These are phyloP conservation scores for Colletotrichum tanaceti DNA, from an alignment of 2,329 filamentous ascomycete species.

Conservation along the genomic window DNA sequence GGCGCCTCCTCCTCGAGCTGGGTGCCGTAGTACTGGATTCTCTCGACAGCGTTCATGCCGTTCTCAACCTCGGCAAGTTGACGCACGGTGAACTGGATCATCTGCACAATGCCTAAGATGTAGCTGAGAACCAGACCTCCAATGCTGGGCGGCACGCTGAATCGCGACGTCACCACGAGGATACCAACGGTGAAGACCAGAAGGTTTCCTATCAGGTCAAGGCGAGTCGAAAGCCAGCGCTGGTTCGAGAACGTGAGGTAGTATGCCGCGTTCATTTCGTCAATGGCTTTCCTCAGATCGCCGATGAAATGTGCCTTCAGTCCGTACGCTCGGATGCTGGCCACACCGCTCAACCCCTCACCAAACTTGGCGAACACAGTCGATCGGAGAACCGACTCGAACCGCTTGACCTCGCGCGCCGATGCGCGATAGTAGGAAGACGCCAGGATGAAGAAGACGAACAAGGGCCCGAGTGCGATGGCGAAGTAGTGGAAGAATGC, in stretches of 20 bases:
- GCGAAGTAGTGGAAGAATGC: conserved; percentile 94
- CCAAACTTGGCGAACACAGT: conserved; percentile 90
- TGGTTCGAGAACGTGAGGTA: conserved; percentile 97
- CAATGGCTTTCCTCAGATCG: conserved; percentile 78
- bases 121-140: conserved; percentile 91
- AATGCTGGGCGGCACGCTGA: conserved; percentile 85
- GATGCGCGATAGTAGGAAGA: conserved; percentile 91
- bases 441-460: conserved; percentile 82
- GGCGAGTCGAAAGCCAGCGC: conserved; percentile 86
- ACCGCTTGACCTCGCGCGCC: conserved; percentile 92
- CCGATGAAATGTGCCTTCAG: conserved; percentile 79
- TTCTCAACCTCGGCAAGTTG: conserved; percentile 97
- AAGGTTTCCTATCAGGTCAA: conserved; percentile 85
- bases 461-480: conserved; percentile 71
- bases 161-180: conserved; percentile 90
- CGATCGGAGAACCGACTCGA: conserved; percentile 89
- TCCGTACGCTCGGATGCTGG: conserved; percentile 91
- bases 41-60: conserved; percentile 96
- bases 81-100: conserved; percentile 95
- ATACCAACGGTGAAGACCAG: conserved; percentile 91
- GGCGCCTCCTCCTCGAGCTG: conserved; percentile 91
- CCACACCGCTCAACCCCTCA: conserved; percentile 85
- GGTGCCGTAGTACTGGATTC: conserved; percentile 89
- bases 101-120: conserved; percentile 91
- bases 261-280: conserved; percentile 94